Conservation (phyloP, 768 basidiomycete species). For the Leucocoprinus birnbaumii region DNA sequence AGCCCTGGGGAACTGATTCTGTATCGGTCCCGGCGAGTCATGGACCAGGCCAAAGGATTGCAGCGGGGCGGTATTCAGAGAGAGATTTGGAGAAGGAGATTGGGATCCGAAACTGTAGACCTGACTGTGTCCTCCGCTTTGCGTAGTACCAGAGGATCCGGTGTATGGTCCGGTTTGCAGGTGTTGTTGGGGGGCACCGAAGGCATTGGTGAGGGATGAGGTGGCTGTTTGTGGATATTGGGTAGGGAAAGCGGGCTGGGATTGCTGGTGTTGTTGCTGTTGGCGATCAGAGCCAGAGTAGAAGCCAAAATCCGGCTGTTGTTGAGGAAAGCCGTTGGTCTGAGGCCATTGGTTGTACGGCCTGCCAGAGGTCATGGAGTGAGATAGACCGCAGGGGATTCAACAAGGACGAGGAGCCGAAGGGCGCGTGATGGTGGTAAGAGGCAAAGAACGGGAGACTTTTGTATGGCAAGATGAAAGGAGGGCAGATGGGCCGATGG, state of each 20-base stretch:
- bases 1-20: constrained; percentile 21
- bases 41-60: neutral
- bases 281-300: constrained; percentile 18
- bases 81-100: constrained; percentile 3
- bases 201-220: constrained; percentile 22
- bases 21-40: constrained; percentile 24
- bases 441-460: neutral
- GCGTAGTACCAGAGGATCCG: constrained; percentile 9
- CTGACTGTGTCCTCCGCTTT: constrained; percentile 11
- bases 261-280: constrained; percentile 18
- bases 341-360: constrained; percentile 7
- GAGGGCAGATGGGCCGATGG: constrained; percentile 1
- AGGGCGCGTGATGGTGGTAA: neutral
- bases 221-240: constrained; percentile 16
- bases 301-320: constrained; percentile 29
- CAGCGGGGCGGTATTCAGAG: constrained; percentile 14
- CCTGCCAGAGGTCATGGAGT: neutral
- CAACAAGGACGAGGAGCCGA: neutral
- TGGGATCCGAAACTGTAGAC: constrained; percentile 15
- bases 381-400: too few species aligned
- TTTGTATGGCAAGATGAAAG: neutral
- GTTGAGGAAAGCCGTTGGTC: constrained; percentile 14
- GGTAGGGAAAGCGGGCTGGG: constrained; percentile 10
- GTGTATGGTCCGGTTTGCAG: constrained; percentile 9
- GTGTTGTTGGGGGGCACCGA: constrained; percentile 16